Base-by-base conservation (phyloP, 768 basidiomycete species). In the Leccinum truebloodii region DNA sequence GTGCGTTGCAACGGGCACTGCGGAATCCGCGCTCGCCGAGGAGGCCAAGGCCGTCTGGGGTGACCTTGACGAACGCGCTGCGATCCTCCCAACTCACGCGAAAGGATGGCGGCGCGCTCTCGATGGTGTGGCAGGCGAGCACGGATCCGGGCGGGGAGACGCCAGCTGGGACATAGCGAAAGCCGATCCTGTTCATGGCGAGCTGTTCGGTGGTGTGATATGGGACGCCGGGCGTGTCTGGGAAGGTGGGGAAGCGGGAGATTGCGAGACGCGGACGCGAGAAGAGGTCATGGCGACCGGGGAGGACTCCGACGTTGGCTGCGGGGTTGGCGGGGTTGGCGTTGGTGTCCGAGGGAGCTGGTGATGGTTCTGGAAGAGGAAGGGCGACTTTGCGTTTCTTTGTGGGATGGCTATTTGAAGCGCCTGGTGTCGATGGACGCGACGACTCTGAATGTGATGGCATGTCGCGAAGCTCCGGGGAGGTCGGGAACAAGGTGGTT, bases 81-180 rank as follows among this genome's bases (percentile, higher is more conserved):
- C 95, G 85, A 73, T 97, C 94, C 72, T 95, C 94, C 94, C 94
- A 96, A 69, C 89, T 88, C 61, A 94, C 83, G 53, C 93, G 83
- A 71, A 81, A 88, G 5, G 76, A 73, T 1, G 83, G 80, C 0
- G 94, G 94, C 16, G 82, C 81, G 67, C 85, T 87, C 76, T 94
- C 92, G 67, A 94, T 93, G 3, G 89, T 89, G 14, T 91, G 84
- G 68, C 89, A 94, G 14, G 89, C 81, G 13, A 83, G 70, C 9
- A 79, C 75, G 59, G 80, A 80, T 16, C 85, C 86, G 9, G 79
- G 79, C 0, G 81, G 82, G 24, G 84, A 81, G 64, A 92, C 85
- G 52, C 92, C 91, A 0, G 91, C 91, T 26, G 92, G 91, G 10
- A 85, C 80, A 63, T 94, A 94, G 49, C 92, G 87, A 65, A 86